These are phyloP conservation scores for Calonectria hawksworthii DNA, from an alignment of 2,329 filamentous ascomycete genomes.

Conservation along the genomic window DNA sequence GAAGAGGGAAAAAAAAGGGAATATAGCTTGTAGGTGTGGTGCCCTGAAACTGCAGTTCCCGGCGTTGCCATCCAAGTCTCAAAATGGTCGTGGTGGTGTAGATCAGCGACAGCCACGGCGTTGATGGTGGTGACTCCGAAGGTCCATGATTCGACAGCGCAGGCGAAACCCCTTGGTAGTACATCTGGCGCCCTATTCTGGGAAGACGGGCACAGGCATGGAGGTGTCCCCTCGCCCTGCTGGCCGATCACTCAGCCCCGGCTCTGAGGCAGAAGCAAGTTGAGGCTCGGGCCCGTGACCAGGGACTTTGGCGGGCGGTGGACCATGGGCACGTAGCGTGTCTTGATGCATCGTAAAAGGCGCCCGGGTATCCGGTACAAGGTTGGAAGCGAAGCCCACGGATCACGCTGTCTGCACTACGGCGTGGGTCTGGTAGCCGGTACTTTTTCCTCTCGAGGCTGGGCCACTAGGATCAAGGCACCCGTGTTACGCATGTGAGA, in stretches of 20 bases:
- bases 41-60: not conserved
- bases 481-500: slow-evolving; percentile 3
- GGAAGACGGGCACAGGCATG: not conserved
- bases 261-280: not conserved
- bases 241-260: slow-evolving; percentile 1
- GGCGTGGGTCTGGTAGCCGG: slow-evolving; percentile 1
- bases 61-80: not conserved
- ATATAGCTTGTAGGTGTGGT: not conserved
- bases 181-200: not conserved
- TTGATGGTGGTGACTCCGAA: slow-evolving; percentile 10
- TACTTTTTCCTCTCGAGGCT: not conserved
- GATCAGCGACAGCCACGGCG: not conserved
- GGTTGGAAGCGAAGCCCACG: not conserved
- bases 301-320: not conserved
- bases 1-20: not conserved
- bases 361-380: slow-evolving; percentile 19
- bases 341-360: slow-evolving; percentile 15
- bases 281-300: not conserved
- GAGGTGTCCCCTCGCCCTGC: not conserved
- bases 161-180: not conserved
- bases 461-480: slow-evolving; percentile 5
- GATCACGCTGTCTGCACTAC: not conserved
- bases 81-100: not conserved
- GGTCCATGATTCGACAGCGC: not conserved
- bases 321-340: not conserved